These are phyloP conservation scores for Eucalyptus dawsonii DNA, from an alignment of 345 rosid species.

Conservation along the genomic window DNA sequence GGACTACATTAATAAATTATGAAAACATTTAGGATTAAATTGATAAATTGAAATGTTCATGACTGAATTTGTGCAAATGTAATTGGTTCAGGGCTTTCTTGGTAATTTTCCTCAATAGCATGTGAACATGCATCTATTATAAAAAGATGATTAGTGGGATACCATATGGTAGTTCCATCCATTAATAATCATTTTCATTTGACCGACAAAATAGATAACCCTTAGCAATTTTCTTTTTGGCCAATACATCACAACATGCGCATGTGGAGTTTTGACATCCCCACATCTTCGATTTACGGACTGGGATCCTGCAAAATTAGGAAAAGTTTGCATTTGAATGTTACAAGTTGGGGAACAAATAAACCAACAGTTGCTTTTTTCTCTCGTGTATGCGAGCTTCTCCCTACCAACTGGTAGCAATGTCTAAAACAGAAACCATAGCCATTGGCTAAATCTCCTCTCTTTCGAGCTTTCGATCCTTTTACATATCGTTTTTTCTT, in stretches of 20 bases:
- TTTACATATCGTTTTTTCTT: too few species aligned
- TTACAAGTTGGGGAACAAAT: too few species aligned
- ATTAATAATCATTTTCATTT: not conserved
- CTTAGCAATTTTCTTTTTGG: not conserved
- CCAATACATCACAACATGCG: not conserved
- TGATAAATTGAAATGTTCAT: not conserved
- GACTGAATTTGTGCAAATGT: fast-evolving
- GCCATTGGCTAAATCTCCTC: too few species aligned
- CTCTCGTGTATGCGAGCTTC: too few species aligned
- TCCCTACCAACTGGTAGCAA: too few species aligned
- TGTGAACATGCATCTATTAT: not conserved
- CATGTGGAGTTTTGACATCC: not conserved
- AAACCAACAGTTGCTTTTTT: too few species aligned
- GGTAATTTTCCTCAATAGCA: not conserved
- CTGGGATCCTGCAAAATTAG: not conserved
- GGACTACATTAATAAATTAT: too few species aligned
- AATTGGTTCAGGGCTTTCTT: fast-evolving
- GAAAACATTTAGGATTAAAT: too few species aligned
- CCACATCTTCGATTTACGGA: not conserved
- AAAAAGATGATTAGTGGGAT: not conserved
- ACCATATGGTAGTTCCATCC: not conserved
- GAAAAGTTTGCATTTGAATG: not conserved
- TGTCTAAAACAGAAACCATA: too few species aligned
- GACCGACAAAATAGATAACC: not conserved
- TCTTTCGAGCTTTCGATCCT: too few species aligned